Percentiles rank a stretch among this genome's conserved stretches.
These are phyloP conservation scores for Musa beccarii DNA, from an alignment of 176 grass and related monocot genomes.

Conservation along the genomic window DNA sequence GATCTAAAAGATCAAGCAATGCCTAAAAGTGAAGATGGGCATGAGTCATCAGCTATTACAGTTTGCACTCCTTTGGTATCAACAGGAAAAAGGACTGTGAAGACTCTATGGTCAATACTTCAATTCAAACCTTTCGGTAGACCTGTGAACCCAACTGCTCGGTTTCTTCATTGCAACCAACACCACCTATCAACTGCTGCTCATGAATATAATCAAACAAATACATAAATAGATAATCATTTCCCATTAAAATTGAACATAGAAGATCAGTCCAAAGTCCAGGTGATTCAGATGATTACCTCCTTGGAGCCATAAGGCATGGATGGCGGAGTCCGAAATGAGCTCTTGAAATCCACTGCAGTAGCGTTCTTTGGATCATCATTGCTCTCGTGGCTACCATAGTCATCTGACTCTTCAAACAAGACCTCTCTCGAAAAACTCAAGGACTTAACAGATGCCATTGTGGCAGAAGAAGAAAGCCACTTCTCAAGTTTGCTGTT, in stretches of 20 bases:
- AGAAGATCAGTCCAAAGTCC: not conserved
- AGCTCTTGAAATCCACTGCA: constrained; percentile 41
- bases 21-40: constrained; percentile 29
- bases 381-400: constrained; percentile 20
- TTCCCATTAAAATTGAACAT: constrained; percentile 4
- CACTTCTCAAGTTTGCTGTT: constrained; percentile 53
- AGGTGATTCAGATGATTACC: constrained; percentile 23
- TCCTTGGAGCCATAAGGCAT: constrained; percentile 46
- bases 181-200: constrained; percentile 24
- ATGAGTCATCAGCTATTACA: not conserved
- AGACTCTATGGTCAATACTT: not conserved
- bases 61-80: not conserved
- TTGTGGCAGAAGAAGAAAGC: constrained; percentile 34
- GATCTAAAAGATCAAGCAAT: constrained; percentile 83
- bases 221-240: constrained; percentile 4
- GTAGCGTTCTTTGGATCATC: constrained; percentile 24
- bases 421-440: constrained; percentile 26
- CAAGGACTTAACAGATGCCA: not conserved
- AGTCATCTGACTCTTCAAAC: constrained; percentile 8
- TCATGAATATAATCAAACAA: constrained; percentile 21
- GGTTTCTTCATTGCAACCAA: constrained; percentile 26
- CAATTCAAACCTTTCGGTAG: constrained; percentile 65
- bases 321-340: constrained; percentile 78
- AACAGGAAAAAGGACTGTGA: not conserved
- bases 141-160: constrained; percentile 39